Base-by-base conservation (phyloP, 2,329 filamentous ascomycete genomes). In the Venturia nashicola region DNA sequence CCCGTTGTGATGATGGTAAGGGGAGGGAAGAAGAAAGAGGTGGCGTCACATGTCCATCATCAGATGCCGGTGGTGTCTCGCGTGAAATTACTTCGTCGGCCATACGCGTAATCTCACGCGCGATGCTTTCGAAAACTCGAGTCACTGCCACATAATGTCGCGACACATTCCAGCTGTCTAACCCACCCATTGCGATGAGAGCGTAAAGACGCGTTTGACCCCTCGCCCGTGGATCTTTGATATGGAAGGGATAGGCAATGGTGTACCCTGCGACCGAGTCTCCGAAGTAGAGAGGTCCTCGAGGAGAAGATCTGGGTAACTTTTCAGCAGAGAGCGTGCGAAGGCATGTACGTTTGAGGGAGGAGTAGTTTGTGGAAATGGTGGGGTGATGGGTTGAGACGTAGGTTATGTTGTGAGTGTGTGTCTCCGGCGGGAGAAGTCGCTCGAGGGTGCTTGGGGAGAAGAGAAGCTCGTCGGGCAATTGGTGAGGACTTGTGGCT, bases 211-310 rank as follows among this genome's bases (percentile, higher is more conserved):
- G 78, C 65, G 79, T 76, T 65, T 80, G 78, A 43, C 82, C 82
- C 64, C 82, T 80, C 11, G 82, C 82, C 71, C 82, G 79, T 18
- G 81, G 81, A 68, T 85, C 82, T 16, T 80, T 79, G 20, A 85
- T 76, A 55, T 82, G 81, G 71, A 85, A 85, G 48, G 83, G 78
- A 69, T 83, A 84, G 51, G 82, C 82, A 62, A 84, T 82, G 20
- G 82, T 84, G 72, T 84, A 83, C 62, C 82, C 82, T 6, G 80
- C 77, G 23, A 76, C 76, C 0, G 79, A 75, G 66, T 84, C 82
- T 36, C 82, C 82, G 67, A 84, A 85, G 68, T 79, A 82, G 59
- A 85, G 72, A n/a, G 81, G 80, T 0, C 82, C 82, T 7, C 82
- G 82, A 0, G 81, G 79, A 48, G 82, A 78, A 60, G 82, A 81